These are phyloP conservation scores for Thelonectria blattea DNA, from an alignment of 2,329 filamentous ascomycete species.

Conservation along the genomic window DNA sequence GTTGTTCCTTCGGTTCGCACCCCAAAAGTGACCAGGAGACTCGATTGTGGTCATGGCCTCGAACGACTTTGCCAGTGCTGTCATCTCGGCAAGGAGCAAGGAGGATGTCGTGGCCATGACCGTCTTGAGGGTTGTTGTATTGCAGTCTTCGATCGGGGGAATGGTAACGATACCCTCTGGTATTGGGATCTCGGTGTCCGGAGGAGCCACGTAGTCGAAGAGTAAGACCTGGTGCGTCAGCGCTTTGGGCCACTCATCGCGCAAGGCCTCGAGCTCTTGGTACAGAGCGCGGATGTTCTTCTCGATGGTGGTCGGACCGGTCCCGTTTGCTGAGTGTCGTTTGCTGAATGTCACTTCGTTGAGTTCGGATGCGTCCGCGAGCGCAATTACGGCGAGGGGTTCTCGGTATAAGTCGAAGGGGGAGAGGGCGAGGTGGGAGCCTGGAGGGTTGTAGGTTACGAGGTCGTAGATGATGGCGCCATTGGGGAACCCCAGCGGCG, in stretches of 20 bases:
- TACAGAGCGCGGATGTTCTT: conserved; percentile 64
- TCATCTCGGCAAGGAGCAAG: conserved; percentile 76
- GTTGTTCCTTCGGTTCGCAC: conserved; percentile 49
- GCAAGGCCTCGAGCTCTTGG: conserved; percentile 73
- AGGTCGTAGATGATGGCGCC: conserved; percentile 90
- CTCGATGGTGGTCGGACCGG: conserved; percentile 57
- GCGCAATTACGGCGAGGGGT: conserved; percentile 80
- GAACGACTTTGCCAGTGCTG: conserved; percentile 72
- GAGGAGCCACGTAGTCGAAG: conserved; percentile 70
- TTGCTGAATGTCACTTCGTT: conserved; percentile 59
- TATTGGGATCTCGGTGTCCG: conserved; percentile 58
- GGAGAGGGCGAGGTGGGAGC: conserved; percentile 78
- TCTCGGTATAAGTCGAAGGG: conserved; percentile 93
- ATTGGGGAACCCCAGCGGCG: conserved; percentile 83
- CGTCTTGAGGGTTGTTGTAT: conserved; percentile 80
- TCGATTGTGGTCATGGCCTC: conserved; percentile 78
- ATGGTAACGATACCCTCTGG: conserved; percentile 74
- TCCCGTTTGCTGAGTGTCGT: conserved; percentile 58
- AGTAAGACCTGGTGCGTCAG: conserved; percentile 80
- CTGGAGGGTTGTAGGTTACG: conserved; percentile 78
- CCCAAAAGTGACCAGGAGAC: conserved; percentile 67
- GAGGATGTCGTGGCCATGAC: conserved; percentile 81
- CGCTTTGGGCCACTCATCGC: conserved; percentile 75
- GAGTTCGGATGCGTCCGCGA: conserved; percentile 81
- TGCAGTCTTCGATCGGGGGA: conserved; percentile 70